phyloP scores from a whole-genome alignment of 352 stramenopile species.

The Globisporangium canariense region DNA sequence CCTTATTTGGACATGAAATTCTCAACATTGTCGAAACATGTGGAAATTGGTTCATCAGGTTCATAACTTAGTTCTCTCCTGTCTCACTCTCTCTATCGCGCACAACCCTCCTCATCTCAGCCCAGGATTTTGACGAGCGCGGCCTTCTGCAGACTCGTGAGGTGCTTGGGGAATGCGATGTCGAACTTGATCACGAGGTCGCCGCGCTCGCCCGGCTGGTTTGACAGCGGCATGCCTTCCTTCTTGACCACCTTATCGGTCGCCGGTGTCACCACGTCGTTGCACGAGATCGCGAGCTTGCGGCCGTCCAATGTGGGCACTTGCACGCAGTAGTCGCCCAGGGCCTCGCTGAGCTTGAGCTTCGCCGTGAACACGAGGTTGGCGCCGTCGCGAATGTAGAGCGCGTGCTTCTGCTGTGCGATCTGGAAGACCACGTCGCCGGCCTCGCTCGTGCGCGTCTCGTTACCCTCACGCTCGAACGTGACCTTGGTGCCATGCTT shows the following conservation, averaged over 20 bases:
- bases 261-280: slow-evolving; percentile 90
- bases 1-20: not conserved
- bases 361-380: slow-evolving; percentile 92
- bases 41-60: not conserved
- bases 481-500: slow-evolving; percentile 94
- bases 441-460: slow-evolving; percentile 90
- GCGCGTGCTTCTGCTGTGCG: slow-evolving; percentile 70
- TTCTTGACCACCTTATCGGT: slow-evolving; percentile 90
- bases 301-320: slow-evolving; percentile 96
- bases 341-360: slow-evolving; percentile 94
- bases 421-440: slow-evolving; percentile 95
- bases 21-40: not conserved
- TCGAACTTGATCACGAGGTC: slow-evolving; percentile 95
- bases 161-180: slow-evolving; percentile 93
- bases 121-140: slow-evolving; percentile 80
- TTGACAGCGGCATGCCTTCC: slow-evolving; percentile 94
- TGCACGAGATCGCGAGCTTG: slow-evolving; percentile 90
- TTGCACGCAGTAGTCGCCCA: slow-evolving; percentile 92
- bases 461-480: slow-evolving; percentile 91
- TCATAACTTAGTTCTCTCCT: slow-evolving; percentile 2
- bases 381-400: slow-evolving; percentile 90
- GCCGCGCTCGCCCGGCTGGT: slow-evolving; percentile 59
- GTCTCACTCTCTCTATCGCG: not conserved
- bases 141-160: slow-evolving; percentile 91
- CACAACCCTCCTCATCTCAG: slow-evolving; percentile 9